phyloP scores from a whole-genome alignment of 2,329 filamentous ascomycete genomes.

The Diaporthe sp. region DNA sequence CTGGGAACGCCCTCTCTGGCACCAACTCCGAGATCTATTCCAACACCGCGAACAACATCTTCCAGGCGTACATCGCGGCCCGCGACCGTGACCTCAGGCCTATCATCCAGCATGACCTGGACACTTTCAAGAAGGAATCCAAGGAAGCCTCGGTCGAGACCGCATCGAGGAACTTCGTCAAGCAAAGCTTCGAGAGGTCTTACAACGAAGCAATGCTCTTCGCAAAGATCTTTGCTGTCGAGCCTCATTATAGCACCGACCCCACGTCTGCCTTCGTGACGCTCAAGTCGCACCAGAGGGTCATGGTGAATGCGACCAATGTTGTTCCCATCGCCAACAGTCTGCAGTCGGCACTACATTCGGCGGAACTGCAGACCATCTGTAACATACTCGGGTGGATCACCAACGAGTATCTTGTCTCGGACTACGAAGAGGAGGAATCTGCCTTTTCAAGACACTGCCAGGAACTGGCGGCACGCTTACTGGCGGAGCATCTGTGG shows the following conservation, averaged over 20 bases:
- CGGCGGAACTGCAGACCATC: conserved; percentile 57
- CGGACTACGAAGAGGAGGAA: conserved; percentile 67
- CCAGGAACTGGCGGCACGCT: conserved; percentile 64
- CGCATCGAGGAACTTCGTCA: conserved; percentile 67
- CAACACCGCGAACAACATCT: conserved; percentile 64
- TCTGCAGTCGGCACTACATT: conserved; percentile 60
- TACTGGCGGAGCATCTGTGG: conserved; percentile 69
- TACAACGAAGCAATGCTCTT: conserved; percentile 66
- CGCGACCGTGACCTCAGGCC: conserved; percentile 64
- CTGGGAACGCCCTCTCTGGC: conserved; percentile 56
- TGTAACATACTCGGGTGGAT: conserved; percentile 69
- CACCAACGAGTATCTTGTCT: conserved; percentile 65
- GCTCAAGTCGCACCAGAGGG: conserved; percentile 60
- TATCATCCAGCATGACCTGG: conserved; percentile 64
- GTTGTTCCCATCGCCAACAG: conserved; percentile 61
- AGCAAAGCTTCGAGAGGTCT: conserved; percentile 68
- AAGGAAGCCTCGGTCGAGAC: conserved; percentile 63
- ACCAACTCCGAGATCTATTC: conserved; percentile 63
- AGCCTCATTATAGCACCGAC: conserved; percentile 62
- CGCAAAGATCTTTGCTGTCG: conserved; percentile 64
- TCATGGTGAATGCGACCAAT: conserved; percentile 64
- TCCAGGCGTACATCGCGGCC: conserved; percentile 62
- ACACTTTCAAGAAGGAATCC: conserved; percentile 63
- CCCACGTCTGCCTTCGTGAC: conserved; percentile 61
- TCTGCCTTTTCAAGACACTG: conserved; percentile 63